Conservation (phyloP, 441 rosid genomes). For the Isatis lusitanica region DNA sequence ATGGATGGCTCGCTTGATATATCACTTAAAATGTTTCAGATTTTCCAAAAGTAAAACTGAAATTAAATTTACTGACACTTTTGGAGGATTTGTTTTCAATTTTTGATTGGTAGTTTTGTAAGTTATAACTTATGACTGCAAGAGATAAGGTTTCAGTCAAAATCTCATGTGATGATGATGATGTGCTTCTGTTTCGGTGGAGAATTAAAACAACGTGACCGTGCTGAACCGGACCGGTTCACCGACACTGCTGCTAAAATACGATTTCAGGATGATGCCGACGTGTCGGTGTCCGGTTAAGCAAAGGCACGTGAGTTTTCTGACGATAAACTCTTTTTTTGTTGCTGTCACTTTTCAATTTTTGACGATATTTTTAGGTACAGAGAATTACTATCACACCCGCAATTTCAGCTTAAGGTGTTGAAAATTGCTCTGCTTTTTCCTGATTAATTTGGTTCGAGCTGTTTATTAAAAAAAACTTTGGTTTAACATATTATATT, state of each 20-base stretch:
- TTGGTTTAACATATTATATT: neutral
- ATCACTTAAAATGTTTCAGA: neutral
- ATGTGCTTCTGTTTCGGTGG: constrained; percentile 7
- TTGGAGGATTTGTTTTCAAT: neutral
- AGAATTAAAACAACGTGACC: constrained; percentile 1
- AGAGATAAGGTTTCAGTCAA: constrained; percentile 8
- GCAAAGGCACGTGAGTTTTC: constrained; percentile 3
- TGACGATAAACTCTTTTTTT: neutral
- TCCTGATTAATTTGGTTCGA: neutral
- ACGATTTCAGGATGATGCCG: neutral
- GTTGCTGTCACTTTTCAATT: neutral
- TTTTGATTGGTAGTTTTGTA: constrained; percentile 9
- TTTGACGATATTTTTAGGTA: neutral
- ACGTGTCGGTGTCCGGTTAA: constrained; percentile 18
- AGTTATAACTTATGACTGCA: neutral
- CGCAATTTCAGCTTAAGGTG: constrained; percentile 13
- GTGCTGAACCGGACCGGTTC: constrained; percentile 10
- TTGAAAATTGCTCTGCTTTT: neutral
- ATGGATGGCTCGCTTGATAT: constrained; percentile 2
- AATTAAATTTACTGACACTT: neutral
- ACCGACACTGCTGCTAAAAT: constrained; percentile 23
- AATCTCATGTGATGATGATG: constrained; percentile 7
- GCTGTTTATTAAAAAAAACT: neutral
- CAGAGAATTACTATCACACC: neutral
- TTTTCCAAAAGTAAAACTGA: neutral